These are phyloP conservation scores for Nicotiana attenuata DNA, from an alignment of 257 asterid species.

Conservation along the genomic window DNA sequence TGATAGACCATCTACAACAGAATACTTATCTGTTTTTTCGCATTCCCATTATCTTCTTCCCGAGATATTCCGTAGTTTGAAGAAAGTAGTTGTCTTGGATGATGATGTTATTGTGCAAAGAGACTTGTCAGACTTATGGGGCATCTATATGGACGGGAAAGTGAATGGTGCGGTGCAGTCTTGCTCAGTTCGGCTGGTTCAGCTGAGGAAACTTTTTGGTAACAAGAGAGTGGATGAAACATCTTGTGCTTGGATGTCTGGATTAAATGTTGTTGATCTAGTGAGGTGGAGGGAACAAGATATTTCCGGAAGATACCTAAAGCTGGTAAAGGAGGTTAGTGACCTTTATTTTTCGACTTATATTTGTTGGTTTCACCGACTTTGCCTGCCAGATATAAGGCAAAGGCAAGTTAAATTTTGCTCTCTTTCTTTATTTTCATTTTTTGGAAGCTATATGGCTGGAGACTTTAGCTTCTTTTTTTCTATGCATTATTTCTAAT, in stretches of 20 bases:
- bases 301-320: constrained; percentile 56
- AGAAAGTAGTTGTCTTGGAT: constrained; percentile 79
- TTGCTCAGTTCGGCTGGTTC: constrained; percentile 62
- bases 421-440: neutral
- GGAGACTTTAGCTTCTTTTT: neutral
- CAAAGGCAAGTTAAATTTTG: neutral
- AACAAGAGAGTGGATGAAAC: constrained; percentile 39
- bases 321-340: constrained; percentile 71
- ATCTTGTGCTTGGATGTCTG: constrained; percentile 93
- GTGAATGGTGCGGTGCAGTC: constrained; percentile 74
- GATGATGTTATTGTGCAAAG: constrained; percentile 88
- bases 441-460: neutral
- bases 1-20: constrained; percentile 60
- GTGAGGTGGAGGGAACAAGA: constrained; percentile 67
- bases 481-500: neutral
- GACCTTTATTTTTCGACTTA: constrained; percentile 13
- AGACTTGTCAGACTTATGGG: constrained; percentile 87
- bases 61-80: constrained; percentile 54
- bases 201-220: constrained; percentile 51
- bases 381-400: constrained; percentile 3
- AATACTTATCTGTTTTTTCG: constrained; percentile 72
- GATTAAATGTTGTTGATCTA: constrained; percentile 72
- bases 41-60: constrained; percentile 90
- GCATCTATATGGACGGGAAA: constrained; percentile 80
- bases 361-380: neutral